A percentile compares a stretch with the other conserved stretches of the same genome.
These are phyloP conservation scores for Epichloe amarillans DNA, from an alignment of 2,329 filamentous ascomycete genomes.

Conservation along the genomic window DNA sequence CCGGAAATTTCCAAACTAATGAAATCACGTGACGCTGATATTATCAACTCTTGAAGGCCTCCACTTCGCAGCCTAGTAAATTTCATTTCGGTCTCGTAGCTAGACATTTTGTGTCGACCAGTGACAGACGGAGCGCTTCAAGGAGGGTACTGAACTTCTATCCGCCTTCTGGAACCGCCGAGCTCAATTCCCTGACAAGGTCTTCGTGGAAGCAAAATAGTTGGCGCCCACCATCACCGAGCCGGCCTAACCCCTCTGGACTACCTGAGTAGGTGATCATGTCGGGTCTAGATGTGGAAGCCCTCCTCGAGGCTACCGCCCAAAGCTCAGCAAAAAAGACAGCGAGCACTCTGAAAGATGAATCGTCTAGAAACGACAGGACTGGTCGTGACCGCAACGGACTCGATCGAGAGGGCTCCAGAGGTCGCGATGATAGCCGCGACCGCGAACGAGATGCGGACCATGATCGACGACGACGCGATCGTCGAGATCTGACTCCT, in stretches of 20 bases:
- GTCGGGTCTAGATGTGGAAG: slow-evolving; percentile 63
- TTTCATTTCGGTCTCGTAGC: neutral
- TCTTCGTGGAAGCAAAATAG: neutral
- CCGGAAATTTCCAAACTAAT: neutral
- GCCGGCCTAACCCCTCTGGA: neutral
- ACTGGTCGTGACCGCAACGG: slow-evolving; percentile 24
- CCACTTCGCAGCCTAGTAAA: neutral
- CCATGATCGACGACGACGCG: slow-evolving; percentile 34
- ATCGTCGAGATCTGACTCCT: slow-evolving; percentile 44
- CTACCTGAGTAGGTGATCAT: slow-evolving; percentile 20
- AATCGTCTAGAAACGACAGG: slow-evolving; percentile 32
- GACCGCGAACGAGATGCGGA: slow-evolving; percentile 43
- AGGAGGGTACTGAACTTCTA: neutral
- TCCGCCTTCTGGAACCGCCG: neutral
- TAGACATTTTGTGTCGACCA: neutral
- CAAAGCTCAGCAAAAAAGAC: slow-evolving; percentile 41
- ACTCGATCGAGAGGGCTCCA: slow-evolving; percentile 40
- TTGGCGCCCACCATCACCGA: neutral
- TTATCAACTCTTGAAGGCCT: neutral
- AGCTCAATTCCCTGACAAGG: neutral
- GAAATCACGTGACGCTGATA: neutral
- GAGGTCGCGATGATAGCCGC: slow-evolving; percentile 43
- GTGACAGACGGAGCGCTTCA: neutral
- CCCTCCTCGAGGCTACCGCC: slow-evolving; percentile 75
- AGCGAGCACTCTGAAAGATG: slow-evolving; percentile 32